Evolutionary conservation across 257 asterid species (phyloP).

Genomic region (Vinca minor): DNA sequence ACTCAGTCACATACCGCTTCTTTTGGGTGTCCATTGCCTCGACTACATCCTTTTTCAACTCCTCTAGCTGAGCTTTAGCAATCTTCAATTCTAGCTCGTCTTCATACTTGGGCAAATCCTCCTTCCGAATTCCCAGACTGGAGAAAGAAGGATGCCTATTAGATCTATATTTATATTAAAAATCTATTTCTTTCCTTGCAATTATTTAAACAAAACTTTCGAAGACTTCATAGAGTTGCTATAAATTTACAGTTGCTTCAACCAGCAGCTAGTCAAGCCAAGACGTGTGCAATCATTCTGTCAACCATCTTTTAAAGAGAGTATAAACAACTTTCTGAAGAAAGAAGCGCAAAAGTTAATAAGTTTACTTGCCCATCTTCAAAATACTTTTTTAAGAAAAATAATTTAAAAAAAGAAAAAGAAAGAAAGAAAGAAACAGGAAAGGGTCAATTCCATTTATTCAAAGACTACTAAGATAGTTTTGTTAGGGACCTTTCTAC

Average conservation of each 20-base stretch:
- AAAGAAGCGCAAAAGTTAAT: background rate
- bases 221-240: background rate
- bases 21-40: constrained; percentile 93
- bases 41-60: constrained; percentile 62
- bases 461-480: background rate
- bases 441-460: background rate
- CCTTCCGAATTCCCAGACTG: constrained; percentile 6
- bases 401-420: no score
- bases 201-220: background rate
- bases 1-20: constrained; percentile 39
- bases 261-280: background rate
- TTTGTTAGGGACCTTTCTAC: background rate
- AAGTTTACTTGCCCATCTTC: background rate
- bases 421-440: no score
- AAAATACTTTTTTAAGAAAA: background rate
- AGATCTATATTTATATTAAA: background rate
- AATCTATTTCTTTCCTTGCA: background rate
- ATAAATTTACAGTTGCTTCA: background rate
- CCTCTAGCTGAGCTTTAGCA: constrained; percentile 12
- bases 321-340: background rate
- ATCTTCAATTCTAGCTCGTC: constrained; percentile 8
- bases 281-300: background rate
- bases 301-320: background rate
- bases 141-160: background rate
- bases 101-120: constrained; percentile 14